These are phyloP conservation scores for Syzygium syzygioides DNA, from an alignment of 441 rosid species.

Conservation along the genomic window DNA sequence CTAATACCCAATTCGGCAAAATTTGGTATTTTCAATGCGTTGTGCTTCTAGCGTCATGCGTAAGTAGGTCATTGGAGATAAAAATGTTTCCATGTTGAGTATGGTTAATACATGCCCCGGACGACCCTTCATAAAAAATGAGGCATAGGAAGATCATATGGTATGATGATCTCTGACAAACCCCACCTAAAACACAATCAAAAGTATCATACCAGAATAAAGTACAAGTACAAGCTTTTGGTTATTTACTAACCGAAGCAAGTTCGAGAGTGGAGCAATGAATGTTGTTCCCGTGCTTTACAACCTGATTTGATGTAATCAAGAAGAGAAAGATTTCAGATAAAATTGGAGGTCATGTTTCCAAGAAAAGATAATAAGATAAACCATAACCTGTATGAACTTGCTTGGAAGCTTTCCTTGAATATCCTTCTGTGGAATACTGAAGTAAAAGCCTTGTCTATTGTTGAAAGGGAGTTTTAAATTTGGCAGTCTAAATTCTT, in stretches of 20 bases:
- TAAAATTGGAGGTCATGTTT: not conserved
- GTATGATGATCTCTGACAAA: not conserved
- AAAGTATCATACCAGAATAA: not conserved
- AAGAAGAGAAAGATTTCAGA: conserved; percentile 20
- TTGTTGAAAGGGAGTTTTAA: conserved; percentile 93
- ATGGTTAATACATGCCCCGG: not conserved
- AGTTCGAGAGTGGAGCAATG: conserved; percentile 96
- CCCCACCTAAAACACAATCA: not conserved
- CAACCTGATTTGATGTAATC: conserved; percentile 42
- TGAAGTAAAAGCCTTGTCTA: conserved; percentile 93
- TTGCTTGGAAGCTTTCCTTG: conserved; percentile 90
- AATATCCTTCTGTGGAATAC: conserved; percentile 84
- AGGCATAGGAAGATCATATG: not conserved
- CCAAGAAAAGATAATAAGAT: not conserved
- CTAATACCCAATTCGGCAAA: not conserved
- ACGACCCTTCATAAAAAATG: not conserved
- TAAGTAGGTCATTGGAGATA: not conserved
- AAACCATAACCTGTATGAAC: conserved; percentile 74
- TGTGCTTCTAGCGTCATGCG: not conserved
- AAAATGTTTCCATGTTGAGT: not conserved
- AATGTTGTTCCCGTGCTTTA: conserved; percentile 88
- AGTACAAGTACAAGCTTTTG: not conserved
- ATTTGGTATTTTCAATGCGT: not conserved
- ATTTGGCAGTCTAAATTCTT: conserved; percentile 84
- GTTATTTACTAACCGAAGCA: conserved; percentile 72